Base-by-base conservation (phyloP, 495 filamentous ascomycete genomes). In the Aspergillus taichungensis region DNA sequence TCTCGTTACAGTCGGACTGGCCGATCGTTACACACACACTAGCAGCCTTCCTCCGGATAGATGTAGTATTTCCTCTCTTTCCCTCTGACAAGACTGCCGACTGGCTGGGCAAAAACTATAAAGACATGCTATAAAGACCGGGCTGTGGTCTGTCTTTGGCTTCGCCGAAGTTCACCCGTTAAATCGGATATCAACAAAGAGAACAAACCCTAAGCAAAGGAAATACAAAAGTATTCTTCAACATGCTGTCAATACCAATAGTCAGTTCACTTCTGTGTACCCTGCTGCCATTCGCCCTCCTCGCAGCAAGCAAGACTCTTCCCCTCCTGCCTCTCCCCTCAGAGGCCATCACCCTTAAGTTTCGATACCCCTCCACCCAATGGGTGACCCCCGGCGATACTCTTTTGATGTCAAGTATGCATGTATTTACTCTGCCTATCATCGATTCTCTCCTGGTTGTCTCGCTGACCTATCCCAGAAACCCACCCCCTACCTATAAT, bases 401-500 rank as follows among this genome's bases (percentile, higher is more conserved):
- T 8, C 40, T 53, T 33, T 14, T 37, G 8, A 54, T 47, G 37
- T 10, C 33, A 38, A 13, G 29, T 47, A 35, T 14, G 13, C 10
- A 8, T 8, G n/a, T 14, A 24, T 5, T 12, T 0, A 37, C 10
- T 8, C 11, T 13, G 6, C 6, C 7, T 11, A 39, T 34, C 2
- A 34, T 12, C 9, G 2, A 10, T 12, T 1, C 32, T 34, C 32
- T 12, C 32, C 32, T 34, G 32, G 12, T 24, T 4, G 18, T 24
- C 1, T 4, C 18, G 18, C 18, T 24, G 18, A 24, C 18, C 18
- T 5, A 34, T 2, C 32, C 8, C n/a, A 55, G 46, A 49, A 7
- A 54, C 50, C 12, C 38, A 45, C 1, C 34, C 27, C 0, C 24
- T 50, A 3, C 61, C 63, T 5, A 41, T 54, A 24, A 62, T 64